phyloP scores from a whole-genome alignment of 129 eudicot genomes.

The Scalesia atractyloides region DNA sequence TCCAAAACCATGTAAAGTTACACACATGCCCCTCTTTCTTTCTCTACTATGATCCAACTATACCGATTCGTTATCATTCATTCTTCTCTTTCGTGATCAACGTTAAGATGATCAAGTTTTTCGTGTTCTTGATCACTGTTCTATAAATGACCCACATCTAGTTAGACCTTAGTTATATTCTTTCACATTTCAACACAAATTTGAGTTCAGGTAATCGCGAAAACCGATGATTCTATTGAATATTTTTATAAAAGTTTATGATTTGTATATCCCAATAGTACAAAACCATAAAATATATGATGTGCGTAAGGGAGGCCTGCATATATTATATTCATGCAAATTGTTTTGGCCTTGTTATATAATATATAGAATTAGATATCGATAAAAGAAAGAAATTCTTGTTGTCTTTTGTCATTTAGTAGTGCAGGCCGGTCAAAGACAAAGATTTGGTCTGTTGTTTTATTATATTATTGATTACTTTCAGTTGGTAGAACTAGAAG shows the following conservation, averaged over 20 bases:
- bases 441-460: slow-evolving; percentile 27
- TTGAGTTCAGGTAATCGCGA: slow-evolving; percentile 30
- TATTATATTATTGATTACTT: slow-evolving; percentile 23
- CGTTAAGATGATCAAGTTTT: slow-evolving; percentile 5
- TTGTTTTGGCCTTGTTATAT: slow-evolving; percentile 15
- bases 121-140: not conserved
- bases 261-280: slow-evolving; percentile 19
- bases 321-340: slow-evolving; percentile 32
- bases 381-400: slow-evolving; percentile 19
- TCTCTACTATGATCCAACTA: not conserved
- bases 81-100: not conserved
- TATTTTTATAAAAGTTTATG: slow-evolving; percentile 17
- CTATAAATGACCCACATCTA: not conserved
- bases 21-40: slow-evolving; percentile 2
- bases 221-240: slow-evolving; percentile 1
- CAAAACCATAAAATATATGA: slow-evolving; percentile 1
- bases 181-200: not conserved
- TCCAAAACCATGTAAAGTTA: slow-evolving; percentile 14
- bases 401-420: slow-evolving; percentile 45
- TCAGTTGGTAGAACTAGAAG: not conserved
- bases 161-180: not conserved
- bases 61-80: not conserved
- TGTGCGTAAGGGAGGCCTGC: slow-evolving; percentile 29
- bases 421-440: slow-evolving; percentile 40
- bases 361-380: slow-evolving; percentile 4